Conservation (phyloP, 805 yeast genomes). For the Candida hispaniensis region DNA sequence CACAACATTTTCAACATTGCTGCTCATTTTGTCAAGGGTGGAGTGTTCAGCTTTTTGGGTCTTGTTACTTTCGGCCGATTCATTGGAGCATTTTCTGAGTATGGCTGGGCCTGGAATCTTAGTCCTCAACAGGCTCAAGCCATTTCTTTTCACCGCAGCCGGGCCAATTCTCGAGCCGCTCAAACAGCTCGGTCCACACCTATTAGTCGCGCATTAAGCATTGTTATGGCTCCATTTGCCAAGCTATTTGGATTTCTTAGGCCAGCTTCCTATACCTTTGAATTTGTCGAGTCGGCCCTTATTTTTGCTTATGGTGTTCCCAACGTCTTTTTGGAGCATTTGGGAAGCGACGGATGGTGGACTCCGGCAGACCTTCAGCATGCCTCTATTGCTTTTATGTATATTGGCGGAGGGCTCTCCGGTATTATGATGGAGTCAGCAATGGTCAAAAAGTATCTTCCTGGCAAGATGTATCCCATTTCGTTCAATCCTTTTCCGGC, state of each 20-base stretch:
- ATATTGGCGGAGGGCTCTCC: slow-evolving; percentile 83
- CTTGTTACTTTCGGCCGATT: slow-evolving; percentile 73
- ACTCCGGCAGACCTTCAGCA: slow-evolving; percentile 84
- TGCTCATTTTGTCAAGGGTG: slow-evolving; percentile 96
- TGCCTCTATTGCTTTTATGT: slow-evolving; percentile 83
- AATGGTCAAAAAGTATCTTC: slow-evolving; percentile 23
- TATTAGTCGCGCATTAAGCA: not conserved
- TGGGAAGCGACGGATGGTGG: slow-evolving; percentile 79
- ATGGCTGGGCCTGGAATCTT: slow-evolving; percentile 88
- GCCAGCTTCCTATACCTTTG: slow-evolving; percentile 51
- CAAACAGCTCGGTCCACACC: slow-evolving; percentile 7
- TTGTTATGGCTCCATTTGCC: not conserved
- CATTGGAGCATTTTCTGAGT: slow-evolving; percentile 63
- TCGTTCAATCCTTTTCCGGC: slow-evolving; percentile 94
- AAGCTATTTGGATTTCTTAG: slow-evolving; percentile 6
- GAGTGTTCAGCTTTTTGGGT: slow-evolving; percentile 72
- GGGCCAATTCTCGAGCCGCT: slow-evolving; percentile 12
- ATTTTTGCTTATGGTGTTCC: slow-evolving; percentile 84
- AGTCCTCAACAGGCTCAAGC: slow-evolving; percentile 21
- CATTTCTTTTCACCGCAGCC: slow-evolving; percentile 5
- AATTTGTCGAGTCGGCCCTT: slow-evolving; percentile 65
- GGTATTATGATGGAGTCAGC: slow-evolving; percentile 72
- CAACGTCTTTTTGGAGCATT: slow-evolving; percentile 82
- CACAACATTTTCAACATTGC: slow-evolving; percentile 61
- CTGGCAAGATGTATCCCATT: slow-evolving; percentile 30